phyloP scores from a whole-genome alignment of 202 grass and related monocot genomes.

The Carex arenaria region DNA sequence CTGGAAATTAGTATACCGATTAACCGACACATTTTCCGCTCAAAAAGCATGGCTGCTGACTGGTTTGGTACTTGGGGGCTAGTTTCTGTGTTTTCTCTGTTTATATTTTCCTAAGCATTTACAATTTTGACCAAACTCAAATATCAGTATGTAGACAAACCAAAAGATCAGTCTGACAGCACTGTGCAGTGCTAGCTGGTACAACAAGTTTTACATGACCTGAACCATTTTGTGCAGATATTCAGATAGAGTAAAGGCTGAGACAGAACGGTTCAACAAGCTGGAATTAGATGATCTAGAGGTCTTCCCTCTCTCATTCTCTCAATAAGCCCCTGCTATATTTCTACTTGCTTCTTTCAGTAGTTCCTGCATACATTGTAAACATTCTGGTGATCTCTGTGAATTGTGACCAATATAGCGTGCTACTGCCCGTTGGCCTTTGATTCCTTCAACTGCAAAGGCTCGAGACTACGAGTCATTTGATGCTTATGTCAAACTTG shows the following conservation, averaged over 20 bases:
- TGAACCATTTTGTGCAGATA: conserved; percentile 47
- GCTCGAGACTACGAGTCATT: neutral
- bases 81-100: neutral
- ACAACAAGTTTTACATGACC: neutral
- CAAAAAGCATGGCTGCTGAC: neutral
- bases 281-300: conserved; percentile 90
- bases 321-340: neutral
- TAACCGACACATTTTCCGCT: neutral
- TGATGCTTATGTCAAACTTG: neutral
- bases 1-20: neutral
- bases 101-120: neutral
- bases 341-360: neutral
- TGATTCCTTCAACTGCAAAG: neutral
- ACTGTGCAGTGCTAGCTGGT: neutral
- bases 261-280: conserved; percentile 54
- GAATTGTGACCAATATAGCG: neutral
- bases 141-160: neutral
- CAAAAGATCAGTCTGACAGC: neutral
- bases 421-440: neutral
- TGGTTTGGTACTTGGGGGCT: neutral
- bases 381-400: neutral
- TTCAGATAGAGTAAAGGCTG: conserved; percentile 86
- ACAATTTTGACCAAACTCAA: neutral
- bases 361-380: neutral
- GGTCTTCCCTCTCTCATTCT: conserved; percentile 36